Conservation (phyloP, 495 filamentous ascomycete species). For the Gamarada debralockiae region DNA sequence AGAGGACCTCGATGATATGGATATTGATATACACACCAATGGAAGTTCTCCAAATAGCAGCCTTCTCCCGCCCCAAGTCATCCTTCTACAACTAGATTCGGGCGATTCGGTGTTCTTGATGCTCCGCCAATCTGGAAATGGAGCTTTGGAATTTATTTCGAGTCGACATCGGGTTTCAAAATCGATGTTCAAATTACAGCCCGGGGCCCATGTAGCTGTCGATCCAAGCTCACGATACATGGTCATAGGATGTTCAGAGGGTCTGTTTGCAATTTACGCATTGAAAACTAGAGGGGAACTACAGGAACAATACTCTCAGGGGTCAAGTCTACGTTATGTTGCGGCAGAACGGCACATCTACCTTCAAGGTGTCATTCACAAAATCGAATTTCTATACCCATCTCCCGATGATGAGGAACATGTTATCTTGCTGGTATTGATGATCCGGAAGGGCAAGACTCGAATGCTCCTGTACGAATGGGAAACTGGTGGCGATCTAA, state of each 20-base stretch:
- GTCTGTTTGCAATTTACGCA: constrained; percentile 53
- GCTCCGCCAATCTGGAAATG: constrained; percentile 38
- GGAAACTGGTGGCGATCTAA: constrained; percentile 45
- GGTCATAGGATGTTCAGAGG: constrained; percentile 38
- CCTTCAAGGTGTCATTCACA: constrained; percentile 70
- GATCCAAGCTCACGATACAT: constrained; percentile 62
- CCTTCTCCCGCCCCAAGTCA: constrained; percentile 67
- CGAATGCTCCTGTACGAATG: constrained; percentile 73
- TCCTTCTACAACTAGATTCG: constrained; percentile 67
- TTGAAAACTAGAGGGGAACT: constrained; percentile 49
- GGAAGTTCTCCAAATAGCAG: not conserved
- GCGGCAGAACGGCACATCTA: constrained; percentile 49
- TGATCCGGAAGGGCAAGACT: constrained; percentile 55
- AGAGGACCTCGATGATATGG: constrained; percentile 22
- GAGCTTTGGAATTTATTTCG: constrained; percentile 54
- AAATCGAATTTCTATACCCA: constrained; percentile 85
- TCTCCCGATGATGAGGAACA: constrained; percentile 57
- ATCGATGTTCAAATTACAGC: constrained; percentile 49
- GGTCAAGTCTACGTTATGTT: constrained; percentile 37
- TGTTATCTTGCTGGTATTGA: constrained; percentile 71
- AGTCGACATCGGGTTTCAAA: constrained; percentile 53
- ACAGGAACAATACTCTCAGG: constrained; percentile 31
- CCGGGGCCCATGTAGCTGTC: constrained; percentile 77
- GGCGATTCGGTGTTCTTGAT: constrained; percentile 72
- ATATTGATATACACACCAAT: constrained; percentile 11